A percentile compares a stretch with the other conserved stretches of the same genome.
Evolutionary conservation across 2,329 filamentous ascomycete species (phyloP).

Genomic region (Ophiostoma montium): DNA sequence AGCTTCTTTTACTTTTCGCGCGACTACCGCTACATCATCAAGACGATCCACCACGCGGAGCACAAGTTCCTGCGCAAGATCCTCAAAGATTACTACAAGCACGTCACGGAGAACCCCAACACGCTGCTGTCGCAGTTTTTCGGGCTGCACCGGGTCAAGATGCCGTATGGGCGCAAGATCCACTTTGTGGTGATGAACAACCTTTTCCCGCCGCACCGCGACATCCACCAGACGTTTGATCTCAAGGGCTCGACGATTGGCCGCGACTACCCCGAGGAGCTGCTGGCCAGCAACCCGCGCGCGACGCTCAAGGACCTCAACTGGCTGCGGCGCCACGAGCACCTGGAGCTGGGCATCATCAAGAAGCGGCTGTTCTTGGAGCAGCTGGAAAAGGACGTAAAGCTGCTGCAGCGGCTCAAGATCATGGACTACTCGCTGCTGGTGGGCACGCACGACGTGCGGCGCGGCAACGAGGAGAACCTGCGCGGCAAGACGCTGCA

Average conservation of each 20-base stretch:
- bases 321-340: constrained; percentile 75
- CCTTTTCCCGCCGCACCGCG: constrained; percentile 88
- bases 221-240: constrained; percentile 95
- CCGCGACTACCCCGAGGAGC: constrained; percentile 78
- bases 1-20: constrained; percentile 99
- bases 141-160: constrained; percentile 91
- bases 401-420: constrained; percentile 69
- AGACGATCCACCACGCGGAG: constrained; percentile 94
- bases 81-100: constrained; percentile 81
- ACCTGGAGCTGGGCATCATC: constrained; percentile 74
- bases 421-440: constrained; percentile 99
- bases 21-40: constrained; percentile 99
- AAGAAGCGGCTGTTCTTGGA: constrained; percentile 83
- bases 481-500: constrained; percentile 77
- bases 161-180: constrained; percentile 94
- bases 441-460: constrained; percentile 83
- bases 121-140: constrained; percentile 97
- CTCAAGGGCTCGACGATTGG: constrained; percentile 93
- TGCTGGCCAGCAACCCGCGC: constrained; percentile 74
- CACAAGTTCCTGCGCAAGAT: constrained; percentile 78
- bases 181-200: constrained; percentile 99
- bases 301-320: constrained; percentile 95
- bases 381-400: constrained; percentile 79
- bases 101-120: constrained; percentile 87
- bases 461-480: constrained; percentile 88